Base-by-base conservation (phyloP, 106 monocot species). In the Chionographis japonica region DNA sequence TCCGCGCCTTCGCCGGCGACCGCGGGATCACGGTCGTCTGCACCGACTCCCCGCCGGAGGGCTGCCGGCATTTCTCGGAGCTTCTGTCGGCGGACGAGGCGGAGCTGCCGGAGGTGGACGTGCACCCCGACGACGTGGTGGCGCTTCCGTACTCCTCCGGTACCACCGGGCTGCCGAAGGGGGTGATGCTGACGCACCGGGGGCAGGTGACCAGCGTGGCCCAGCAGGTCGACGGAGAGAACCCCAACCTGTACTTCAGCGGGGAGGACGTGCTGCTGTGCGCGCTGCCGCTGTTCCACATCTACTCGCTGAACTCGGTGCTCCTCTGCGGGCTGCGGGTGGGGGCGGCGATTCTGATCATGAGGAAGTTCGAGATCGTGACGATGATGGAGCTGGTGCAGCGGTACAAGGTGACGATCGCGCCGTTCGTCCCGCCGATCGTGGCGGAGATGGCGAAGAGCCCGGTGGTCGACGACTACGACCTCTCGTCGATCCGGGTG, bases 141-240 rank as follows among this genome's bases (percentile, higher is more conserved):
- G 90, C 94, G 54, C 78, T 94, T 46, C 94, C 94, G 2, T 94
- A 74, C 85, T 87, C 87, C 6, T 94, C 94, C 11, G 94, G 94
- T 12, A 94, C 94, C 8, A 94, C 94, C 14, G 94, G 94, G 37
- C 72, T 94, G 3, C 94, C 94, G 11, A 94, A 94, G 63, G 94
- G 94, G 8, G 94, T 90, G 43, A 90, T 94, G 88, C 83, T 94
- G 35, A 94, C 89, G 8, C 93, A 94, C 72, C 17, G 77, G 43
- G 75, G 79, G 18, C 77, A 89, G 27, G 75, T 84, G 18, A 87
- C 89, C 4, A 90, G 89, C 69, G 82, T 87, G 4, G 86, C 93
- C 1, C 89, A 89, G 75, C 89, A 86, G 50, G 84, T 94, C 8
- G 93, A 93, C 59, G 93, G 93, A 3, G 83, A 86, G 4, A 93